Conservation (phyloP, 106 monocot genomes). For the Dendrobium huoshanense region DNA sequence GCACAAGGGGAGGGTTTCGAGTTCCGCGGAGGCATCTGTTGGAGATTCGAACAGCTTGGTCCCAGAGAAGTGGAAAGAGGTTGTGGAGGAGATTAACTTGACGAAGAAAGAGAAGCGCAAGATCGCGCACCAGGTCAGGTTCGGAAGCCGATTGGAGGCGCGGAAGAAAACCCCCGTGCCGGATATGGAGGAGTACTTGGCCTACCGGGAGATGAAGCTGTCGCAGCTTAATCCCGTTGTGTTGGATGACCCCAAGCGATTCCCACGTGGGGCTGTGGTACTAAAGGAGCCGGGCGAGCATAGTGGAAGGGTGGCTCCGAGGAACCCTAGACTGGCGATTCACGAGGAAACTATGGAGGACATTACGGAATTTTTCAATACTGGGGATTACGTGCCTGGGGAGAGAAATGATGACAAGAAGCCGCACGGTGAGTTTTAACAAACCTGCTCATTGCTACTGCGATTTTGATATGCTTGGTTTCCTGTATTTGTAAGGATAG, state of each 20-base stretch:
- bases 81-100: constrained; percentile 56
- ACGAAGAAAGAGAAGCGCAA: constrained; percentile 86
- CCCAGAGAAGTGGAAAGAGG: constrained; percentile 83
- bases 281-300: not conserved
- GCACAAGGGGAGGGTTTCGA: constrained; percentile 3
- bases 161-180: constrained; percentile 33
- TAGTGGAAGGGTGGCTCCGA: constrained; percentile 42
- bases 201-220: constrained; percentile 51
- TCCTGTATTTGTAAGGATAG: not conserved
- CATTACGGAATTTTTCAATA: constrained; percentile 67
- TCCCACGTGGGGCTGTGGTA: constrained; percentile 4
- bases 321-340: constrained; percentile 63
- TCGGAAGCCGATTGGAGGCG: constrained; percentile 60
- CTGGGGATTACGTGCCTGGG: constrained; percentile 48
- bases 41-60: constrained; percentile 37
- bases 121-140: constrained; percentile 62
- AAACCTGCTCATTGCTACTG: not conserved
- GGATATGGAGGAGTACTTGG: constrained; percentile 56
- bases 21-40: not conserved
- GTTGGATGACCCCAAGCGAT: constrained; percentile 38
- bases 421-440: constrained; percentile 33
- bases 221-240: constrained; percentile 61
- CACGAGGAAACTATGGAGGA: constrained; percentile 41
- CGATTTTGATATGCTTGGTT: not conserved
- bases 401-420: constrained; percentile 58